Percentiles rank a stretch among this genome's conserved stretches.
These are phyloP conservation scores for Polygonum aviculare DNA, from an alignment of 148 eudicot species.

Conservation along the genomic window DNA sequence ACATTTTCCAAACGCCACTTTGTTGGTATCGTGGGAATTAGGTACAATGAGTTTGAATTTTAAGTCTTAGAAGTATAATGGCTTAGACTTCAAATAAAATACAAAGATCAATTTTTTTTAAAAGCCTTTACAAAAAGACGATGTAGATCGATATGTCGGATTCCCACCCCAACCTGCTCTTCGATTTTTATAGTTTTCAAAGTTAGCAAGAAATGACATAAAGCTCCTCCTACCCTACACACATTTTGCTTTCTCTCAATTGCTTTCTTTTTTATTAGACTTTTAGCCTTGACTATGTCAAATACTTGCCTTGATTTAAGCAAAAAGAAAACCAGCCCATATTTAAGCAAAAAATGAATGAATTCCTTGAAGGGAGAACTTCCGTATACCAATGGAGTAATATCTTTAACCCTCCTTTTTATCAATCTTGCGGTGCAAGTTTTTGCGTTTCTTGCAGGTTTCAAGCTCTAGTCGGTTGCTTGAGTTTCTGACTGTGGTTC, in stretches of 20 bases:
- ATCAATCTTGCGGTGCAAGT: too few relatives aligned
- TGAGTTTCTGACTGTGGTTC: too few relatives aligned
- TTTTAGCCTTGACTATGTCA: background rate
- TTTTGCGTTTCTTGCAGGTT: too few relatives aligned
- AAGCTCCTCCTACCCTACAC: background rate
- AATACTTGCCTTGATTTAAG: too few relatives aligned
- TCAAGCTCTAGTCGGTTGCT: too few relatives aligned
- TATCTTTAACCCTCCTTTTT: too few relatives aligned
- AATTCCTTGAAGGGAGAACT: too few relatives aligned
- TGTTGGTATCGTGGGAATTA: constrained; percentile 4
- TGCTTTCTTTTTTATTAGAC: background rate
- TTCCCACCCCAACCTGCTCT: constrained; percentile 7
- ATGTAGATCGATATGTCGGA: background rate
- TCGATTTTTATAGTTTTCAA: background rate
- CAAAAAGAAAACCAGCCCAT: too few relatives aligned
- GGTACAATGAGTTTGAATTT: background rate
- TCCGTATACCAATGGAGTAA: too few relatives aligned
- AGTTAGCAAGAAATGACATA: constrained; percentile 2
- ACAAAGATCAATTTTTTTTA: background rate
- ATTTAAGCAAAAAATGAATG: too few relatives aligned
- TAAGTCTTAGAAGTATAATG: background rate
- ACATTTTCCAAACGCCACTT: background rate
- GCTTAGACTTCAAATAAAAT: background rate
- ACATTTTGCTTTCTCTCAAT: background rate
- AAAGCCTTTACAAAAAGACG: background rate